Conservation (phyloP, 768 basidiomycete species). For the Tricholoma saponaceum region DNA sequence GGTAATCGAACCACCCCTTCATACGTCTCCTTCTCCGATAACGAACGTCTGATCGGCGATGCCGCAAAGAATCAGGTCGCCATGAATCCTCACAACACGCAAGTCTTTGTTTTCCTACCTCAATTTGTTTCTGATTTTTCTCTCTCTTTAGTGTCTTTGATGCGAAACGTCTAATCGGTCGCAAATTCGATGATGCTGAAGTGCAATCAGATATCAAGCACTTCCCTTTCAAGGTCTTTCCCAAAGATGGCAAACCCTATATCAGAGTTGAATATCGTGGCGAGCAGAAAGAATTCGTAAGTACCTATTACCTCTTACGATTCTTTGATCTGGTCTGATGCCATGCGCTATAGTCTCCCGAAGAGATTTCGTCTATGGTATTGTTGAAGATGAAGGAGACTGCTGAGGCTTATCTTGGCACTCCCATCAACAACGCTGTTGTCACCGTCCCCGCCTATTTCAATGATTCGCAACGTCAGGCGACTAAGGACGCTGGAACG, state of each 20-base stretch:
- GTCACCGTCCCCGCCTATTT: conserved; percentile 98
- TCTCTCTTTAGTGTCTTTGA: conserved; percentile 75
- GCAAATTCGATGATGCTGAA: conserved; percentile 82
- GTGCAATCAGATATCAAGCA: conserved; percentile 84
- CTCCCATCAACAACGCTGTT: conserved; percentile 82
- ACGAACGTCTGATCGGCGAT: conserved; percentile 97
- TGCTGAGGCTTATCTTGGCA: conserved; percentile 93
- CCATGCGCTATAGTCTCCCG: conserved; percentile 64
- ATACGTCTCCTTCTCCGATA: conserved; percentile 92
- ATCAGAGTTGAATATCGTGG: conserved; percentile 88
- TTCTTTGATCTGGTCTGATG: conserved; percentile 11
- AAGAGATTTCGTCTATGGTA: conserved; percentile 98
- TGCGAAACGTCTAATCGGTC: conserved; percentile 96
- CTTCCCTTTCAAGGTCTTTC: conserved; percentile 92
- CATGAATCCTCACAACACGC: conserved; percentile 96
- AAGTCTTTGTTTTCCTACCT: conserved; percentile 17
- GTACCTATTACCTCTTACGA: conserved; percentile 19
- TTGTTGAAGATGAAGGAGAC: conserved; percentile 98
- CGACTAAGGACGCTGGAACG: conserved; percentile 95
- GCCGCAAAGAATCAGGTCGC: conserved; percentile 99
- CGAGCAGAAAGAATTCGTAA: conserved; percentile 90
- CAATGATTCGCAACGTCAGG: conserved; percentile 98
- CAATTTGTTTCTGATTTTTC: conserved; percentile 3
- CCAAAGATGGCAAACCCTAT: conserved; percentile 86
- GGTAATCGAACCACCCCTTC: conserved; percentile 95